Evolutionary conservation across 306 rosid genomes (phyloP), one percentile per base, ranked within the genome.

Genomic region (Trifolium subterraneum): DNA sequence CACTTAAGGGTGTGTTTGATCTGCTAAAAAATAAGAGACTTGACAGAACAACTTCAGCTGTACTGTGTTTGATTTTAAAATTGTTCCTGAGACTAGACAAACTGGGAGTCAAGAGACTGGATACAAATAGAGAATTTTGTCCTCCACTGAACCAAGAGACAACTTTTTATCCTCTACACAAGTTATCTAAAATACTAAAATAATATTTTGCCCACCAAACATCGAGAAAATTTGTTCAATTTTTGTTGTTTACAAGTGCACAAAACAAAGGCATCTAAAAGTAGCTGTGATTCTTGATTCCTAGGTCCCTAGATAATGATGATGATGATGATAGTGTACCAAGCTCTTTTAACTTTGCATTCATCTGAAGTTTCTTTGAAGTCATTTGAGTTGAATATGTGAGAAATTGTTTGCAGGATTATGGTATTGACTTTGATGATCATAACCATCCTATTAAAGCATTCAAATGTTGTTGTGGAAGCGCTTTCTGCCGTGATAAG

Each of bases 351-450:
- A 25, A 71, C 22, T 54, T 35, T 33, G 15, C 67, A 64, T 22
- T 8, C 13, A 3, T 79, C 38, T 6, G 8, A 66, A 20, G 68
- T 66, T 71, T 39, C 4, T 48, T 3, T 31, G 12, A 64, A 60
- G 61, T 29, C 3, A 5, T 45, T 66, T 56, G 36, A 39, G 62
- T 42, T 70, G 31, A 67, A 56, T 38, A 68, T 29, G 58, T 39
- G 73, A 29, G 35, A 67, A 54, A 44, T 76, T 61, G n/a, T 75
- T 66, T 80, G 64, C 87, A 93, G 98, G 98, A 93, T 76, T 93
- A 93, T 76, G 87, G 88, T 23, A 88, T 93, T 77, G 96, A 93
- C 79, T 93, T 93, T 72, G 87, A 78, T 68, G 97, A 93, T 79
- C 71, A 68, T 38, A 76, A 79, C 16, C 98, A 93, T 73, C 96